Evolutionary conservation across 306 rosid species (phyloP).

Genomic region (Hippophae rhamnoides): DNA sequence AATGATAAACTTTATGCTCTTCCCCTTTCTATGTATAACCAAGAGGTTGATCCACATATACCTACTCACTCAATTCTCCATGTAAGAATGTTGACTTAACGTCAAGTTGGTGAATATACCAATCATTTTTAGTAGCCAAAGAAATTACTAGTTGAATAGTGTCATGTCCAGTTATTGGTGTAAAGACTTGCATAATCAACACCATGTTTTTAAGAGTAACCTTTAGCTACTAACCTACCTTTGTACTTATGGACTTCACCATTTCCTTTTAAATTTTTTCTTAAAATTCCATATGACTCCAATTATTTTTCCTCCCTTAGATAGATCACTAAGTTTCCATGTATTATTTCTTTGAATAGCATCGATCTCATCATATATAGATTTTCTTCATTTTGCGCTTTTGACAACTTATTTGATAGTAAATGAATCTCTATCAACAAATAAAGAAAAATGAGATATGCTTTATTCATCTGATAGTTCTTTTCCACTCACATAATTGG

Average conservation of each 20-base stretch:
- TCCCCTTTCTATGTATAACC: not conserved
- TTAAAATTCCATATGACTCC: not conserved
- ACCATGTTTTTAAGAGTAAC: not conserved
- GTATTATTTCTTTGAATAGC: not conserved
- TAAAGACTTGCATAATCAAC: not conserved
- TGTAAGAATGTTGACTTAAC: slow-evolving; percentile 6
- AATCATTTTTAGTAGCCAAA: not conserved
- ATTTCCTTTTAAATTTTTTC: too few species aligned
- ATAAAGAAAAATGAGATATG: not conserved
- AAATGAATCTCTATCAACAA: too few species aligned
- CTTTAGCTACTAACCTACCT: not conserved
- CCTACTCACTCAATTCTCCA: not conserved
- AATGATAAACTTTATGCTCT: not conserved
- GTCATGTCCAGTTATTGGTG: not conserved
- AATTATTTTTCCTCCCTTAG: not conserved
- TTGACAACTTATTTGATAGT: not conserved
- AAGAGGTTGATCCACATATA: not conserved
- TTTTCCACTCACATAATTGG: not conserved
- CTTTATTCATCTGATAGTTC: not conserved
- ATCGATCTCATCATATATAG: not conserved
- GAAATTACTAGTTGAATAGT: not conserved
- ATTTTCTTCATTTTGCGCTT: not conserved
- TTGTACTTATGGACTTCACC: not conserved
- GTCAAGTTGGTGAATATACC: not conserved
- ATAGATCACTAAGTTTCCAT: not conserved